These are phyloP conservation scores for Physocladia obscura DNA, from an alignment of 192 early-diverging fungal species.

Conservation along the genomic window DNA sequence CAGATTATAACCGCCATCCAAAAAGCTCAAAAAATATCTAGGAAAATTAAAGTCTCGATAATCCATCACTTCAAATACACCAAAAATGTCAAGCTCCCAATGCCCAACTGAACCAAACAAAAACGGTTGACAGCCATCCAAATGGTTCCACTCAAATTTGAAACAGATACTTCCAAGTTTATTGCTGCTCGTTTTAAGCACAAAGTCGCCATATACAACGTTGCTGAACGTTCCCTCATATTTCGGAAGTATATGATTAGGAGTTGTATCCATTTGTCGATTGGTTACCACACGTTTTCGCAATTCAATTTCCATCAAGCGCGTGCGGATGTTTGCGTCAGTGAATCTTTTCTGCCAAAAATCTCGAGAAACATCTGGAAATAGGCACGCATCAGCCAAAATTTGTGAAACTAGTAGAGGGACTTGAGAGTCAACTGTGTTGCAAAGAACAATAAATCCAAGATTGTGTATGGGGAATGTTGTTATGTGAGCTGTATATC, in stretches of 20 bases:
- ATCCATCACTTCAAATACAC: not conserved
- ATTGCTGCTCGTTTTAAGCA: not conserved
- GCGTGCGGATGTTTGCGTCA: not conserved
- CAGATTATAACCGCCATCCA: too few relatives aligned
- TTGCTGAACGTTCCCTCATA: not conserved
- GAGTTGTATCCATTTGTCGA: not conserved
- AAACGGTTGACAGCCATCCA: too few relatives aligned
- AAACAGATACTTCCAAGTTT: not conserved
- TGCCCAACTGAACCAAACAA: too few relatives aligned
- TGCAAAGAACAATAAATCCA: constrained; percentile 2
- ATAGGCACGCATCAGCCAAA: not conserved
- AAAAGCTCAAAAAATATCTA: too few relatives aligned
- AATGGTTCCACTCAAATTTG: not conserved
- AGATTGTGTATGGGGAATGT: constrained; percentile 2
- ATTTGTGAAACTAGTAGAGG: not conserved
- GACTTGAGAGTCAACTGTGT: not conserved
- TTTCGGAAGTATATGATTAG: not conserved
- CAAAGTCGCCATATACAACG: not conserved
- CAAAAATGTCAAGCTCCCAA: constrained; percentile 5
- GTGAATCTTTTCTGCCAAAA: not conserved
- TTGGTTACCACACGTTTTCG: not conserved
- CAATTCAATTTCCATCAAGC: not conserved
- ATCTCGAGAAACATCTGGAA: not conserved
- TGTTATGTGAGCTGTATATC: not conserved
- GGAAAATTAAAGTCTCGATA: too few relatives aligned